A percentile compares a stretch with the other conserved stretches of the same genome.
phyloP scores from a whole-genome alignment of 140 eudicot species.

The Senecio squalidus region DNA sequence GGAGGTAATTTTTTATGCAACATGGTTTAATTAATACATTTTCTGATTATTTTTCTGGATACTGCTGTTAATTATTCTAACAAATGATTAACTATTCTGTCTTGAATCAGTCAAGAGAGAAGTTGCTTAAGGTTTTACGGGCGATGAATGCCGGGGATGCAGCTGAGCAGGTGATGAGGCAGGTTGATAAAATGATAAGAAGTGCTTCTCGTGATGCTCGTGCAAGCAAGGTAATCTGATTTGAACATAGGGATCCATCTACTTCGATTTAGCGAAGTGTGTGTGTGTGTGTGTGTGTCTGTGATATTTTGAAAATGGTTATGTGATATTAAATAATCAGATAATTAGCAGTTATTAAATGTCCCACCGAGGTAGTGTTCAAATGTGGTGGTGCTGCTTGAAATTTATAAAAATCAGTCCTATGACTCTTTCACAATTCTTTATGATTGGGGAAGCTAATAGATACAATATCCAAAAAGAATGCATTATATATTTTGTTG shows the following conservation, averaged over 20 bases:
- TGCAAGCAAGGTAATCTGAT: constrained; percentile 46
- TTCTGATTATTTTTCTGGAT: neutral
- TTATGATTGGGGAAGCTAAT: neutral
- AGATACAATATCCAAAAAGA: neutral
- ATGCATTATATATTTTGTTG: neutral
- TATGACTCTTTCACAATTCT: neutral
- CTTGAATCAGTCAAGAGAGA: constrained; percentile 74
- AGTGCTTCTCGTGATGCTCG: constrained; percentile 63
- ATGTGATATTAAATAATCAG: neutral
- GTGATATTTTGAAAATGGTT: neutral
- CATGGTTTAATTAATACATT: constrained; percentile 4
- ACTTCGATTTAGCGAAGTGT: neutral
- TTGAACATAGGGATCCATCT: neutral
- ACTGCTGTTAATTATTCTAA: constrained; percentile 5
- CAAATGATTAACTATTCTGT: constrained; percentile 1
- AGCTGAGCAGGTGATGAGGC: constrained; percentile 87
- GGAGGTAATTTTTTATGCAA: constrained; percentile 58
- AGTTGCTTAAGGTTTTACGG: constrained; percentile 52
- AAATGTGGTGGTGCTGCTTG: neutral
- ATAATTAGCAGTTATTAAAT: neutral
- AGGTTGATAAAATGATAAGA: constrained; percentile 78
- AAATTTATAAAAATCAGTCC: too few species aligned
- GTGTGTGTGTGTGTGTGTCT: neutral
- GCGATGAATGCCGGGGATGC: constrained; percentile 97
- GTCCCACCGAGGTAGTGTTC: neutral